phyloP scores from a whole-genome alignment of 495 filamentous ascomycete genomes.

The Penicillium salamii region DNA sequence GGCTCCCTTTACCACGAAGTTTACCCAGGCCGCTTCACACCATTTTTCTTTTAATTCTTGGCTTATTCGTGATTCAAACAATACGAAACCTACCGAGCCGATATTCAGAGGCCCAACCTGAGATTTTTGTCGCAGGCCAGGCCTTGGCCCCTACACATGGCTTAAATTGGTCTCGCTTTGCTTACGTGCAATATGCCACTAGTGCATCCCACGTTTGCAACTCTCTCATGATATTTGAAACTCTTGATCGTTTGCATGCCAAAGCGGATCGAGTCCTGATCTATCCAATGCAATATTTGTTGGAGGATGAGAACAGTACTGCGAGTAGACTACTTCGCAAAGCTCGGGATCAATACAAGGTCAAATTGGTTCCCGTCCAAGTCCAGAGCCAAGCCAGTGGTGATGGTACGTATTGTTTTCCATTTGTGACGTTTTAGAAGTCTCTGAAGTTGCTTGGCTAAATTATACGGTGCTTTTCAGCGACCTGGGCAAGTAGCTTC shows the following conservation, averaged over 20 bases:
- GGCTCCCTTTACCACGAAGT: too few relatives aligned
- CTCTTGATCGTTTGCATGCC: conserved; percentile 48
- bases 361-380: conserved; percentile 52
- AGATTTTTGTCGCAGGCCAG: too few relatives aligned
- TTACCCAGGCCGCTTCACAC: too few relatives aligned
- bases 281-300: conserved; percentile 49
- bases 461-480: too few relatives aligned
- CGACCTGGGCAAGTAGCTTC: conserved; percentile 52
- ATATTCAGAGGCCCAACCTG: too few relatives aligned
- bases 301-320: conserved; percentile 21
- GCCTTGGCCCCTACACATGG: too few relatives aligned
- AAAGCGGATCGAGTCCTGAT: conserved; percentile 59
- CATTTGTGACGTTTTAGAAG: too few relatives aligned
- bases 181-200: conserved; percentile 64
- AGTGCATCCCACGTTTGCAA: conserved; percentile 61
- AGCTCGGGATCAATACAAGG: conserved; percentile 55
- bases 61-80: too few relatives aligned
- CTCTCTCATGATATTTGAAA: conserved; percentile 64
- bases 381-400: conserved; percentile 35
- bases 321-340: conserved; percentile 50
- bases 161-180: conserved; percentile 57
- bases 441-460: too few relatives aligned
- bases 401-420: conserved; percentile 28
- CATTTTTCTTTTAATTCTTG: too few relatives aligned
- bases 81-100: too few relatives aligned